phyloP scores from a whole-genome alignment of 345 rosid genomes.

The Populus alba region DNA sequence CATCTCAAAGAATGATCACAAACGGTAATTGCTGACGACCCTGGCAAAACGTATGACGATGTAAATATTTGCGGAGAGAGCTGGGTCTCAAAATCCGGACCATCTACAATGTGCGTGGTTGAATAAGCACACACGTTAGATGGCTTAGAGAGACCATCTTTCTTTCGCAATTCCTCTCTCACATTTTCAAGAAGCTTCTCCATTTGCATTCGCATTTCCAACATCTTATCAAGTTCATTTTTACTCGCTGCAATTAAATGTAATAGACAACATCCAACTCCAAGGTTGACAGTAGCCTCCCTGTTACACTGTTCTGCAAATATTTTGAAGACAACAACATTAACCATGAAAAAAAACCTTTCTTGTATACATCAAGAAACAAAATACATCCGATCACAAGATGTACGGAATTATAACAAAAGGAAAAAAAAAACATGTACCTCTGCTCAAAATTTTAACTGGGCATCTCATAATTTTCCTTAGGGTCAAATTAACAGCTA shows the following conservation, averaged over 20 bases:
- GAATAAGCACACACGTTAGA: conserved; percentile 20
- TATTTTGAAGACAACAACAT: not conserved
- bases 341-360: not conserved
- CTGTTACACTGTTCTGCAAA: conserved; percentile 29
- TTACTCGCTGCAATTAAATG: conserved; percentile 50
- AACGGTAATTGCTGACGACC: conserved; percentile 20
- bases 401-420: not conserved
- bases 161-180: conserved; percentile 29
- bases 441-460: not conserved
- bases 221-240: conserved; percentile 54
- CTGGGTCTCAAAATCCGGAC: conserved; percentile 20
- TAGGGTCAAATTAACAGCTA: not conserved
- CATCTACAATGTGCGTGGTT: conserved; percentile 30
- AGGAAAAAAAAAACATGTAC: not conserved
- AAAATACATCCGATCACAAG: not conserved
- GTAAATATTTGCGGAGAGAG: not conserved
- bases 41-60: conserved; percentile 27
- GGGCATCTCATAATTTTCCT: not conserved
- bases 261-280: conserved; percentile 51
- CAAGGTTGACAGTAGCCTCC: conserved; percentile 43
- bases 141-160: conserved; percentile 15
- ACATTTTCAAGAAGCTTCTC: conserved; percentile 42
- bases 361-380: not conserved
- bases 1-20: conserved; percentile 31
- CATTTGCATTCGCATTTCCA: conserved; percentile 49